Evolutionary conservation across 148 eudicot genomes (phyloP).

Genomic region (Rhododendron henanense): DNA sequence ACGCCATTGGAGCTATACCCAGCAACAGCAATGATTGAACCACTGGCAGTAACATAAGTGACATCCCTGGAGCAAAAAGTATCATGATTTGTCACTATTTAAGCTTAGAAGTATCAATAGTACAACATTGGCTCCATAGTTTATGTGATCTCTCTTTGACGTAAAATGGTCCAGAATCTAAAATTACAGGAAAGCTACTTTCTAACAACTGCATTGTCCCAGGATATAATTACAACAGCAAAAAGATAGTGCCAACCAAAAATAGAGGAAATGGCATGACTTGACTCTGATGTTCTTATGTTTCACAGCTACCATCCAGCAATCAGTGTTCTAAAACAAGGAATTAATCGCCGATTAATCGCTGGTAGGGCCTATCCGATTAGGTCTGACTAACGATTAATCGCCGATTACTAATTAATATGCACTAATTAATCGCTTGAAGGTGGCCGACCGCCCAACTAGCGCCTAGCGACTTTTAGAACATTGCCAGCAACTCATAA

Average conservation of each 20-base stretch:
- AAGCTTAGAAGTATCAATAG: background rate
- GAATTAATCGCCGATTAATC: no score
- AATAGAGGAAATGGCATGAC: background rate
- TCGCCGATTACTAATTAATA: no score
- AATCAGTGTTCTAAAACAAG: background rate
- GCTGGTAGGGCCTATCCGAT: no score
- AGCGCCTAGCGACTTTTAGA: no score
- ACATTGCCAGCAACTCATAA: background rate
- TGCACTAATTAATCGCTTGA: no score
- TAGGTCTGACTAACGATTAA: no score
- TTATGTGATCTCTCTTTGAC: background rate
- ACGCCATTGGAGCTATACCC: conserved; percentile 85
- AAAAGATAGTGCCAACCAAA: background rate
- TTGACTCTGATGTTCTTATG: background rate
- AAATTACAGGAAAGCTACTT: background rate
- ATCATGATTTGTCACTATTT: conserved; percentile 6
- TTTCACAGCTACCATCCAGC: background rate
- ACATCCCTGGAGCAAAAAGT: conserved; percentile 62
- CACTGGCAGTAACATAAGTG: conserved; percentile 85
- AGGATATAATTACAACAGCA: background rate
- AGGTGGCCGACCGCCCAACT: no score
- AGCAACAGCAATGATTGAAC: conserved; percentile 87
- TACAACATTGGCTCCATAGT: background rate
- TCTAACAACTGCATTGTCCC: background rate
- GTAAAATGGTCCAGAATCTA: background rate